Conservation (phyloP, 176 grass and related monocot species). For the Ensete ventricosum region DNA sequence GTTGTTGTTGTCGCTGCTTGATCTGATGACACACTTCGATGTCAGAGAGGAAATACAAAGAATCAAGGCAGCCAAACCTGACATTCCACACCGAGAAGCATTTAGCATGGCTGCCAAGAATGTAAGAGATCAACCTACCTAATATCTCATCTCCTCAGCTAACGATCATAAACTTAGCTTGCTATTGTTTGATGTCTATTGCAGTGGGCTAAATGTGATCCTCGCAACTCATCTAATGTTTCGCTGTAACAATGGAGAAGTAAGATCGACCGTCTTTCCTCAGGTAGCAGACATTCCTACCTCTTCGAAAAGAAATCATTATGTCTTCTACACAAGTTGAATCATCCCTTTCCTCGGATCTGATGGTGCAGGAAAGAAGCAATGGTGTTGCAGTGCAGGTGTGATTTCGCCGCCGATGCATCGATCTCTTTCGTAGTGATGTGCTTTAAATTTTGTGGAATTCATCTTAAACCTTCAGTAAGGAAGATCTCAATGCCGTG, state of each 20-base stretch:
- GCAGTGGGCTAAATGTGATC: slow-evolving; percentile 10
- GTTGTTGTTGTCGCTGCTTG: too few species aligned
- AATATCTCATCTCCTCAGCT: too few species aligned
- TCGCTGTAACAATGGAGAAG: not conserved
- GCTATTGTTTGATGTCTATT: not conserved
- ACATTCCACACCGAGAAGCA: slow-evolving; percentile 17
- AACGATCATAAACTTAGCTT: too few species aligned
- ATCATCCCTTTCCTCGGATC: too few species aligned
- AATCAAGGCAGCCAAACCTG: slow-evolving; percentile 13
- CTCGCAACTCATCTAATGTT: not conserved
- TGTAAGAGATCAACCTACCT: not conserved
- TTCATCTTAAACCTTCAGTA: not conserved
- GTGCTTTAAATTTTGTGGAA: not conserved
- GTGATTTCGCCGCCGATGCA: too few species aligned
- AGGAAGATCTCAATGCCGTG: not conserved
- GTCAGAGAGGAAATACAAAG: slow-evolving; percentile 11
- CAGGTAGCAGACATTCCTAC: too few species aligned
- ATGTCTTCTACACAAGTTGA: too few species aligned
- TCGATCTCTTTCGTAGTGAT: not conserved
- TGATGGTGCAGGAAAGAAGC: too few species aligned
- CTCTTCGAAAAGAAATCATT: too few species aligned
- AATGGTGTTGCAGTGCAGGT: too few species aligned
- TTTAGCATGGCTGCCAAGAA: slow-evolving; percentile 21
- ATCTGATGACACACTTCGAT: too few species aligned
- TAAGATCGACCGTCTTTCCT: too few species aligned